Evolutionary conservation across 345 rosid species (phyloP).

Genomic region (Citrus medica): DNA sequence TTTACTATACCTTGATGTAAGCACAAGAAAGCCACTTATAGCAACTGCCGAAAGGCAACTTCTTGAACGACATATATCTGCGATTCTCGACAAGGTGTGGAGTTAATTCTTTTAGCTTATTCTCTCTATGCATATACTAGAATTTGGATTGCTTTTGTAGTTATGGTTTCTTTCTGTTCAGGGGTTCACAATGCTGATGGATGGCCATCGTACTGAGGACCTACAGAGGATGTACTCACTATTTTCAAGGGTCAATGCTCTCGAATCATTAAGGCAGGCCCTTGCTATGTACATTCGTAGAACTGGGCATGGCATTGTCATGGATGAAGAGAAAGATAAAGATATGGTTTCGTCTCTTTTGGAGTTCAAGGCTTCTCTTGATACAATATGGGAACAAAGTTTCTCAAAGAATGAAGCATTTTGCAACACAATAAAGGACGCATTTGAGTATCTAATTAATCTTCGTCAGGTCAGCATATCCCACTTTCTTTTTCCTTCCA

Average conservation of each 20-base stretch:
- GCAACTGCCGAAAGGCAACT: constrained; percentile 86
- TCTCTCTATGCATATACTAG: constrained; percentile 1
- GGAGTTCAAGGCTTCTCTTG: constrained; percentile 93
- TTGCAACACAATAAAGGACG: constrained; percentile 86
- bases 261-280: constrained; percentile 82
- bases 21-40: constrained; percentile 81
- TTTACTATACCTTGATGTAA: constrained; percentile 77
- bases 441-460: constrained; percentile 93
- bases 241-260: constrained; percentile 78
- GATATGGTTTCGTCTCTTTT: constrained; percentile 86
- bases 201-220: constrained; percentile 90
- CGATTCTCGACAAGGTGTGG: constrained; percentile 87
- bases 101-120: constrained; percentile 3
- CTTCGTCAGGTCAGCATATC: constrained; percentile 77
- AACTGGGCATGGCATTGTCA: constrained; percentile 76
- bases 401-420: constrained; percentile 85
- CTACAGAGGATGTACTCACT: constrained; percentile 77
- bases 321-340: constrained; percentile 99
- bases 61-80: constrained; percentile 81
- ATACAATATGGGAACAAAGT: constrained; percentile 89
- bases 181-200: constrained; percentile 92
- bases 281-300: constrained; percentile 74
- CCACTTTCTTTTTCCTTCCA: neutral
- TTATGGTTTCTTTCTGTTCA: constrained; percentile 26
- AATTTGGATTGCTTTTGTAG: neutral